phyloP scores from a whole-genome alignment of 345 rosid genomes.

The Excoecaria cochinchinensis region DNA sequence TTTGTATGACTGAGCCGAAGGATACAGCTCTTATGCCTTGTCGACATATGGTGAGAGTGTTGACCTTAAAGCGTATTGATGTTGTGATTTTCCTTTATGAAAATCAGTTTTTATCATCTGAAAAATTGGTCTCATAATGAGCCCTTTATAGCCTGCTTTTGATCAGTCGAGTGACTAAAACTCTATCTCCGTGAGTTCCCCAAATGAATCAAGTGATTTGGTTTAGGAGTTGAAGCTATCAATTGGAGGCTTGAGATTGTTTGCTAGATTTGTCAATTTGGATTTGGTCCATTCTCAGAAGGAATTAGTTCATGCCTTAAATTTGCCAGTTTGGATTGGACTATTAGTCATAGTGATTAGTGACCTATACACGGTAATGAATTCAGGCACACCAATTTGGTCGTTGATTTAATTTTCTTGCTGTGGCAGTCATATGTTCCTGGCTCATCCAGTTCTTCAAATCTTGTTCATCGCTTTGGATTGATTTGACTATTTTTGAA shows the following conservation, averaged over 20 bases:
- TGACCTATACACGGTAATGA: not conserved
- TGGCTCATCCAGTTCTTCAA: too few species aligned
- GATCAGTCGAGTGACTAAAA: not conserved
- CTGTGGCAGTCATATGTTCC: too few species aligned
- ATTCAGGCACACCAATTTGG: not conserved
- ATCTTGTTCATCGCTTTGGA: too few species aligned
- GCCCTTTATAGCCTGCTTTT: not conserved
- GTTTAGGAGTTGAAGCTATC: not conserved
- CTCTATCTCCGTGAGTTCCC: not conserved
- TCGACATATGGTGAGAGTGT: conserved; percentile 47
- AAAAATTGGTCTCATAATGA: not conserved
- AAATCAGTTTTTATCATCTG: not conserved
- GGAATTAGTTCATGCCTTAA: not conserved
- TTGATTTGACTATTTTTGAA: not conserved
- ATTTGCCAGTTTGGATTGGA: not conserved
- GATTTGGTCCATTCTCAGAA: not conserved
- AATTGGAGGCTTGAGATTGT: not conserved
- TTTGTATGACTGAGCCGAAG: conserved; percentile 50
- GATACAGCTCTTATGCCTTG: conserved; percentile 48
- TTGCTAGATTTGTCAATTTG: not conserved
- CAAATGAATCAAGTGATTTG: not conserved
- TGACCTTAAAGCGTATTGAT: not conserved
- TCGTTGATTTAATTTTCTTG: too few species aligned
- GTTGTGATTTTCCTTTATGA: not conserved
- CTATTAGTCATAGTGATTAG: too few species aligned